Evolutionary conservation across 495 filamentous ascomycete genomes (phyloP).

Genomic region (Aspergillus hancockii): DNA sequence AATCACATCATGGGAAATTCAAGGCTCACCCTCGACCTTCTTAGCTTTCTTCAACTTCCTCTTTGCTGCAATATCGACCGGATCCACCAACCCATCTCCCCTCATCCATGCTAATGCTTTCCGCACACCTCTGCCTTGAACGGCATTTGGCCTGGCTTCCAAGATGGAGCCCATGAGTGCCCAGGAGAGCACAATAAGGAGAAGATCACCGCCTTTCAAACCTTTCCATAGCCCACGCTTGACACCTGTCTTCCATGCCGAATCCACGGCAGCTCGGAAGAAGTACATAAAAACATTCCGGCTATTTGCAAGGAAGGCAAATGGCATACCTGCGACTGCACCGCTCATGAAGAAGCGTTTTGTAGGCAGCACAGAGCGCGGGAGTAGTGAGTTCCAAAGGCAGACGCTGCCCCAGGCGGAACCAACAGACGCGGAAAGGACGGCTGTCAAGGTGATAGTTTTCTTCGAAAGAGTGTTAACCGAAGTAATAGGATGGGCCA

Average conservation of each 20-base stretch:
- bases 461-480: conserved; percentile 60
- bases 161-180: conserved; percentile 77
- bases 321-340: conserved; percentile 73
- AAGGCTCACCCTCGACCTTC: conserved; percentile 23
- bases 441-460: conserved; percentile 69
- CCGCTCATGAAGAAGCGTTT: conserved; percentile 88
- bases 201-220: conserved; percentile 77
- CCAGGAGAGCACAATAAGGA: conserved; percentile 75
- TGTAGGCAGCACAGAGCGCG: conserved; percentile 71
- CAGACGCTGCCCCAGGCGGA: conserved; percentile 87
- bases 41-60: conserved; percentile 33
- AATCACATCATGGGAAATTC: not conserved
- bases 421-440: conserved; percentile 74
- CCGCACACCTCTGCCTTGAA: conserved; percentile 66
- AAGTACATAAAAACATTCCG: conserved; percentile 69
- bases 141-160: conserved; percentile 65
- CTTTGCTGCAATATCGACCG: conserved; percentile 32
- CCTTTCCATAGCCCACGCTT: conserved; percentile 85
- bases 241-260: conserved; percentile 84
- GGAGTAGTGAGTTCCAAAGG: conserved; percentile 77
- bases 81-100: conserved; percentile 66
- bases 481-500: conserved; percentile 63
- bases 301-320: conserved; percentile 69
- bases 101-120: conserved; percentile 74
- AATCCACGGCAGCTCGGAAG: conserved; percentile 72